These are phyloP conservation scores for Urtica urens DNA, from an alignment of 306 rosid genomes.

Conservation along the genomic window DNA sequence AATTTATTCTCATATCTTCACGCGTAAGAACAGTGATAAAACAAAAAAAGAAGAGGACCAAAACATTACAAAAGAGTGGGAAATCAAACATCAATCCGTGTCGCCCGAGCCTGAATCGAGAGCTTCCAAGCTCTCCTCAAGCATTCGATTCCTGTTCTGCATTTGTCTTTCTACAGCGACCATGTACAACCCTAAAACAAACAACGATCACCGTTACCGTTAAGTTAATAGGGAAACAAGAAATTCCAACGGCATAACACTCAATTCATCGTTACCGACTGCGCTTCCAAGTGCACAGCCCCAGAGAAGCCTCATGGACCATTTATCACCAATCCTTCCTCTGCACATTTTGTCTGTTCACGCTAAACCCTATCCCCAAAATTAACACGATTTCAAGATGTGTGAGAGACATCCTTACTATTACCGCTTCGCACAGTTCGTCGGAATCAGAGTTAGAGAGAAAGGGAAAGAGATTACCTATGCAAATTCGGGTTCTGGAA, in stretches of 20 bases:
- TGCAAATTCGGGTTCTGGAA: no score
- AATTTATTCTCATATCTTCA: no score
- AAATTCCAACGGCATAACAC: neutral
- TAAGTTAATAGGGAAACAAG: neutral
- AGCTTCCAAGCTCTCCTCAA: conserved; percentile 21
- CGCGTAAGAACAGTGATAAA: no score
- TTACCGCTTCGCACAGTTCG: no score
- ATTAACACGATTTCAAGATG: no score
- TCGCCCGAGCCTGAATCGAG: conserved; percentile 18
- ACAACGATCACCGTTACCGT: neutral
- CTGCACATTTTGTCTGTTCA: conserved; percentile 21
- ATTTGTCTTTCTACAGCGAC: conserved; percentile 32
- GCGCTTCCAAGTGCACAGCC: conserved; percentile 35
- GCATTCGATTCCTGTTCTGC: conserved; percentile 25
- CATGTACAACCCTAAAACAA: conserved; percentile 30
- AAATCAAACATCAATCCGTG: conserved; percentile 11
- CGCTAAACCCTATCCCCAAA: neutral
- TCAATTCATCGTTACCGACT: conserved; percentile 4
- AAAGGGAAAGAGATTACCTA: no score
- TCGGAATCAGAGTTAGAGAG: no score
- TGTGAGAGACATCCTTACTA: no score
- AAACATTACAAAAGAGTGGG: no score
- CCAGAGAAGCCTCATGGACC: conserved; percentile 45
- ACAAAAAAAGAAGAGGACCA: no score
- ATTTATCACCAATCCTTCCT: conserved; percentile 31